Evolutionary conservation across 768 basidiomycete genomes (phyloP).

Genomic region (Sarcomyxa edulis): DNA sequence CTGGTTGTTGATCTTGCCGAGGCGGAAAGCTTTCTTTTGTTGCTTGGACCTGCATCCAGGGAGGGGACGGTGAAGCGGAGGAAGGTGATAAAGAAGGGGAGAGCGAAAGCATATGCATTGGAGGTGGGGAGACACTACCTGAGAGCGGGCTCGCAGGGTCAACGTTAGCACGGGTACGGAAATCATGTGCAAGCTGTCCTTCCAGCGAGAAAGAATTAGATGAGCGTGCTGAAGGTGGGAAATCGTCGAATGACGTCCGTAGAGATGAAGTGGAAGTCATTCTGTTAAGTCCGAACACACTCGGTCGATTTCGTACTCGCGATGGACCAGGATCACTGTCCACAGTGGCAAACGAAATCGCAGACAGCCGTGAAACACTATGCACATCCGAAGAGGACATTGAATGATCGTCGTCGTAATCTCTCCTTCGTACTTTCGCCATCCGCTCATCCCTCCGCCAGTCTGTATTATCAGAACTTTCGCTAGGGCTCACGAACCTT

Average conservation of each 20-base stretch:
- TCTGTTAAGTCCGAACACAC: constrained; percentile 62
- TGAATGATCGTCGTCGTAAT: constrained; percentile 88
- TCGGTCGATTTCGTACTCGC: constrained; percentile 57
- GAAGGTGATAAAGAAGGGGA: constrained; percentile 57
- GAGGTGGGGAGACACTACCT: constrained; percentile 70
- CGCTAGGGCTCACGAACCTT: constrained; percentile 34
- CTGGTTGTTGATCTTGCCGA: constrained; percentile 31
- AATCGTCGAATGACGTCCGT: constrained; percentile 70
- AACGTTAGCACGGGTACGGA: constrained; percentile 64
- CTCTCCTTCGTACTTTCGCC: constrained; percentile 74
- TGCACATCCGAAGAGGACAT: constrained; percentile 87
- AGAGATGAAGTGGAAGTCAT: constrained; percentile 76
- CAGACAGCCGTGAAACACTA: constrained; percentile 67
- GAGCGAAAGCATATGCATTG: constrained; percentile 68
- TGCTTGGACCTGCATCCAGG: constrained; percentile 44
- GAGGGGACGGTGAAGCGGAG: constrained; percentile 41
- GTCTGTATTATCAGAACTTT: constrained; percentile 25
- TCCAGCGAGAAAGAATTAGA: constrained; percentile 79
- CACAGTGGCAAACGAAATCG: constrained; percentile 77
- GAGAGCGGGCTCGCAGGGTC: constrained; percentile 51
- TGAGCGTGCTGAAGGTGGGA: constrained; percentile 65
- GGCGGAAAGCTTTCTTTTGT: constrained; percentile 18
- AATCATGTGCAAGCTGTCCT: constrained; percentile 71
- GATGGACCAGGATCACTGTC: constrained; percentile 84
- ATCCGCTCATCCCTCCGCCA: constrained; percentile 61